Conservation (phyloP, 108 stramenopile species). For the Nannochloropsis salina region DNA sequence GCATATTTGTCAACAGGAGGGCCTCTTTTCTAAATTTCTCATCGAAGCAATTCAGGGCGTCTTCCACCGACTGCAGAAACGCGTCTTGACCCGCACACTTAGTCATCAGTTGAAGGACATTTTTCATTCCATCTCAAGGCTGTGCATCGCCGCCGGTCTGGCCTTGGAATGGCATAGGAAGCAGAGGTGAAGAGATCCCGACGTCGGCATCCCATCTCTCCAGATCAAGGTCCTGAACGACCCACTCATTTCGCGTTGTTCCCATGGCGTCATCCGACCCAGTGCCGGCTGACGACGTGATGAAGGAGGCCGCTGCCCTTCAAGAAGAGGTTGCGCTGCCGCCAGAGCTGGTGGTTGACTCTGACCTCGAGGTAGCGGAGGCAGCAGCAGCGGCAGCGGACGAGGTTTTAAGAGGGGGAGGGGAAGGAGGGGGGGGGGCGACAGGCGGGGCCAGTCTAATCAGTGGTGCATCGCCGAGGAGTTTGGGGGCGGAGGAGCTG, state of each 20-base stretch:
- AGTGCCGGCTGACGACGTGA: not conserved
- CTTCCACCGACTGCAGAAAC: too few relatives aligned
- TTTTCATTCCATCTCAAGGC: too few relatives aligned
- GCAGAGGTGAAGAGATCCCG: too few relatives aligned
- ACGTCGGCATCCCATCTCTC: not conserved
- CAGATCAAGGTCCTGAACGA: not conserved
- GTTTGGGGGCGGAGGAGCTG: conserved; percentile 2
- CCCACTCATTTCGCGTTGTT: too few relatives aligned
- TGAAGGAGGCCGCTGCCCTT: conserved; percentile 1
- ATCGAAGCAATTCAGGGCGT: too few relatives aligned
- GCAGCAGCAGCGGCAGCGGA: not conserved
- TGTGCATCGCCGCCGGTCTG: too few relatives aligned
- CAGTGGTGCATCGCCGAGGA: not conserved
- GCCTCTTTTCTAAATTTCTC: too few relatives aligned
- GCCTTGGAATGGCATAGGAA: too few relatives aligned
- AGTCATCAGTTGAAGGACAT: too few relatives aligned
- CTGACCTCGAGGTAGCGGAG: not conserved
- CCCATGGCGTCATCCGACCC: not conserved
- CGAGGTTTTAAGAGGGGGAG: not conserved
- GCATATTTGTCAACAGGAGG: too few relatives aligned
- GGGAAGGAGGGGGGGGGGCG: not conserved
- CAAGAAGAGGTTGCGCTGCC: conserved; percentile 17
- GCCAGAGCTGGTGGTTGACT: not conserved
- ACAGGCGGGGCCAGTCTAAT: not conserved
- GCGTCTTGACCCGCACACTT: too few relatives aligned